Evolutionary conservation across 1,284 basidiomycete species (phyloP).

Genomic region (Heliocybe sulcata): DNA sequence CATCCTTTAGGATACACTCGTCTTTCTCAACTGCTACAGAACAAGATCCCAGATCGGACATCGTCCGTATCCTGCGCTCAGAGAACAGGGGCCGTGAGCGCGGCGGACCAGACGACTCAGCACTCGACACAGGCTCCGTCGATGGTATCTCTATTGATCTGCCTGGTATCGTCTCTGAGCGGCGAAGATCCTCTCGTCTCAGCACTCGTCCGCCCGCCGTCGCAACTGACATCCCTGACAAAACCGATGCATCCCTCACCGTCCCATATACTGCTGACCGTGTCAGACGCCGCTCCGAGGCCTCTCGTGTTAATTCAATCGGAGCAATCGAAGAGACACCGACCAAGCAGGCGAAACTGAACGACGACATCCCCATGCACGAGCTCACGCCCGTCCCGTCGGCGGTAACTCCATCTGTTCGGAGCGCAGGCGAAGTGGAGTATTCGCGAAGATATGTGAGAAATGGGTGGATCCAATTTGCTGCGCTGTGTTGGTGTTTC

Average conservation of each 20-base stretch:
- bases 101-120: background rate
- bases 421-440: background rate
- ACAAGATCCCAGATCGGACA: background rate
- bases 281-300: background rate
- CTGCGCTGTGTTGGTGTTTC: conserved; percentile 30
- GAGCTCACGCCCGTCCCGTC: background rate
- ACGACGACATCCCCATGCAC: background rate
- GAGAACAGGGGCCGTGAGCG: background rate
- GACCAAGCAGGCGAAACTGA: background rate
- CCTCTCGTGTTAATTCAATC: background rate
- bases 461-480: conserved; percentile 24
- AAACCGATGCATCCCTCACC: background rate
- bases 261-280: background rate
- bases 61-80: background rate
- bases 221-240: background rate
- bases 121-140: background rate
- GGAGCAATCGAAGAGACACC: background rate
- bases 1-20: background rate
- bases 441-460: background rate
- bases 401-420: background rate
- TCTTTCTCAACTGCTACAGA: background rate
- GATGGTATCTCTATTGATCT: background rate
- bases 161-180: background rate
- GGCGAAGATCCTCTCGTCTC: background rate
- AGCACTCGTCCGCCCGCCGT: background rate